A percentile compares a stretch with the other conserved stretches of the same genome.
These are phyloP conservation scores for Camellia sinensis DNA, from an alignment of 148 eudicot genomes.

Conservation along the genomic window DNA sequence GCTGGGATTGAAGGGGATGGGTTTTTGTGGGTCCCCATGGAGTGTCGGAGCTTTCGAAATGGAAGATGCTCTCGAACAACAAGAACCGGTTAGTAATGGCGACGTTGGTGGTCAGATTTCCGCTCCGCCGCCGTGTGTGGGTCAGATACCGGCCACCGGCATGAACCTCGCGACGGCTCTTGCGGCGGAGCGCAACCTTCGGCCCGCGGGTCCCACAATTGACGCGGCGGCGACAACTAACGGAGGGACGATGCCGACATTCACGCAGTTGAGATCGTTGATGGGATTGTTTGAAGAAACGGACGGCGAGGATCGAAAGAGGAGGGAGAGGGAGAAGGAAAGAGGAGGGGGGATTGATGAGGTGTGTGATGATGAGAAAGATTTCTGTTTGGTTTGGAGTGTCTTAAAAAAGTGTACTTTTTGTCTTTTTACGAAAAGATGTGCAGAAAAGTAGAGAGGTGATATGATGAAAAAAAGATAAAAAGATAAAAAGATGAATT, in stretches of 20 bases:
- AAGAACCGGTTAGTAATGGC: neutral
- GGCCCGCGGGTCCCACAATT: slow-evolving; percentile 1
- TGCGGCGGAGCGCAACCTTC: slow-evolving; percentile 24
- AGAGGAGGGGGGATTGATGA: neutral
- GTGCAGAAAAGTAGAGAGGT: no score
- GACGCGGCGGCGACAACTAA: no score
- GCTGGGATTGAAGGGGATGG: slow-evolving; percentile 13
- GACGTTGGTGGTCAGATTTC: neutral
- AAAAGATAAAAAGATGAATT: no score
- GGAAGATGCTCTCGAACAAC: neutral
- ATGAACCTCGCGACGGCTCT: slow-evolving; percentile 25
- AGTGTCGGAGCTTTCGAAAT: neutral
- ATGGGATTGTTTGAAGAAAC: slow-evolving; percentile 22
- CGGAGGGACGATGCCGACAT: no score
- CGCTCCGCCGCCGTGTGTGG: neutral
- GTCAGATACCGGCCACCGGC: neutral
- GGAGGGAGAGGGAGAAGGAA: neutral
- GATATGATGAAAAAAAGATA: no score
- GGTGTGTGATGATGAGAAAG: no score
- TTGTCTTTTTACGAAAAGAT: no score
- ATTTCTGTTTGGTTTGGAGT: no score
- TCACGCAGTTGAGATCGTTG: slow-evolving; percentile 19
- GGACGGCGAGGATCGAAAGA: slow-evolving; percentile 14
- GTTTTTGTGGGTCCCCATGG: slow-evolving; percentile 13
- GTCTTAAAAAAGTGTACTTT: no score